Percentiles rank a stretch among this genome's conserved stretches.
phyloP scores from a whole-genome alignment of 805 yeast genomes.

The Wilhelminamyces savonicus region DNA sequence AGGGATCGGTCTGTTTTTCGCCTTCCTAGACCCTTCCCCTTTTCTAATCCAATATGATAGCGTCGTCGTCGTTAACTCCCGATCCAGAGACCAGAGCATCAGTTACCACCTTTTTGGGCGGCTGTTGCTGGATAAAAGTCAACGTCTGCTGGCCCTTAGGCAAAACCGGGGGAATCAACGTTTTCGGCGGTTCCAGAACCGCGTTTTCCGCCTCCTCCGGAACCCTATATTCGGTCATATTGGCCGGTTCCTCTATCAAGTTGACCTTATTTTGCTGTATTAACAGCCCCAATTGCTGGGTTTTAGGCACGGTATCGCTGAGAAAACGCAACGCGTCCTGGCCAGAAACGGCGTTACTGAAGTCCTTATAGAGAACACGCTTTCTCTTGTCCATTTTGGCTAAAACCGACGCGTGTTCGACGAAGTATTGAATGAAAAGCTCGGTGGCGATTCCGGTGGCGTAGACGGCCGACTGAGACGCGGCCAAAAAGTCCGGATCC shows the following conservation, averaged over 20 bases:
- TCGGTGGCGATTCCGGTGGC: slow-evolving; percentile 76
- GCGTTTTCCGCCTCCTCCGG: background rate
- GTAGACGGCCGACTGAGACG: slow-evolving; percentile 67
- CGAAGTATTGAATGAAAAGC: slow-evolving; percentile 59
- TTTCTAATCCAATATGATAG: too few species aligned
- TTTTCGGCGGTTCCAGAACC: too few species aligned
- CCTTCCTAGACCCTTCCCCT: too few species aligned
- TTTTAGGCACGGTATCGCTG: slow-evolving; percentile 61
- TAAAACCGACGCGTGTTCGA: slow-evolving; percentile 61
- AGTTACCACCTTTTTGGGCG: slow-evolving; percentile 28
- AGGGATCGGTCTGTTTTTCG: too few species aligned
- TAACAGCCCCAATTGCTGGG: slow-evolving; percentile 44
- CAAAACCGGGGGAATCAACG: slow-evolving; percentile 7
- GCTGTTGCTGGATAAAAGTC: slow-evolving; percentile 3
- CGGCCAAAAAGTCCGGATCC: slow-evolving; percentile 66
- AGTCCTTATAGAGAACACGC: slow-evolving; percentile 65
- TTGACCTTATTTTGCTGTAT: slow-evolving; percentile 36
- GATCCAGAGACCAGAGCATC: too few species aligned
- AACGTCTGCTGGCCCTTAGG: slow-evolving; percentile 39
- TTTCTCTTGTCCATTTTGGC: slow-evolving; percentile 64
- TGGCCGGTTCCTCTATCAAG: slow-evolving; percentile 6
- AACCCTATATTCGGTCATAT: slow-evolving; percentile 1
- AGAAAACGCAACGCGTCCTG: slow-evolving; percentile 60
- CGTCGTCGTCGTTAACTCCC: too few species aligned
- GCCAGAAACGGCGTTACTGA: slow-evolving; percentile 54